Base-by-base conservation (phyloP, 805 yeast genomes). In the Kazachstania kunashirensis region DNA sequence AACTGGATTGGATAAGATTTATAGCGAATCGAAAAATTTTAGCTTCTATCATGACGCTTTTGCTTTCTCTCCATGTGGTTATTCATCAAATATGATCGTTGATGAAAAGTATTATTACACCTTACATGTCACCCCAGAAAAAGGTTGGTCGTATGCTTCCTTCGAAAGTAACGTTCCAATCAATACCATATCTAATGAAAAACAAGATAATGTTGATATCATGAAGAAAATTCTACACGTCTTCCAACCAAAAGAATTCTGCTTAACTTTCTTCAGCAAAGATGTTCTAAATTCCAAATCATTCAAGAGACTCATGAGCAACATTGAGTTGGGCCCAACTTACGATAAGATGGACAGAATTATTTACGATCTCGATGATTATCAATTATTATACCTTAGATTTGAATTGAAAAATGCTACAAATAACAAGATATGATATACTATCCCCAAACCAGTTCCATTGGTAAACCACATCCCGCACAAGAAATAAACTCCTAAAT, bases 91-190 rank as follows among this genome's bases (percentile, higher is more conserved):
- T 59, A 79, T 94, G 14, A 66, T 88, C 26, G 57, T 81, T 31
- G 66, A 74, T 31, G 72, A 68, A 29, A 68, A 71, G 47, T 75
- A 75, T 52, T 81, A 79, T 57, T 82, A 81, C 54, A 89, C 96
- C 7, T 67, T 88, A 40, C 97, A 92, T 56, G 83, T 92, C 29
- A 92, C 98, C 0, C 97, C 97, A 0, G 97, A 92, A 56, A 57
- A 67, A 16, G 95, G 89, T 25, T 89, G 94, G 85, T 84, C 96
- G 5, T 89, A 89, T 60, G 97, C 97, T 4, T 83, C 95, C 8
- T 92, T 92, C 59, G 97, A 92, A 57, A 77, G 96, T 15, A 89
- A 84, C 57, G 84, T 77, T 28, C 79, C 81, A 6, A 63, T 73
- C 9, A 48, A 45, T 33, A 43, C 60, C 31, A 39, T 65, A 37